Conservation (phyloP, 306 rosid genomes). For the Hippophae gyantsensis region DNA sequence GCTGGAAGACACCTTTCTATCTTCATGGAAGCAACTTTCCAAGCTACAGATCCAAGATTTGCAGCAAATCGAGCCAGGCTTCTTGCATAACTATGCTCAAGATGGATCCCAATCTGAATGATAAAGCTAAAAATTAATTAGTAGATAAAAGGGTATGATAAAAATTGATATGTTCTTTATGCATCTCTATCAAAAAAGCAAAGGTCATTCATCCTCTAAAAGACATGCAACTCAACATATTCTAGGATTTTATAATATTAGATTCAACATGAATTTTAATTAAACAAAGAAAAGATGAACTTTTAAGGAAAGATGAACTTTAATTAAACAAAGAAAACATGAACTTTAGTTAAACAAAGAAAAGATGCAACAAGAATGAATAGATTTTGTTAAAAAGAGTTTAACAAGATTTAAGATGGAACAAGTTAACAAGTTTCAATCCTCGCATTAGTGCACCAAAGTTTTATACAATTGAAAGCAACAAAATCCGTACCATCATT, state of each 20-base stretch:
- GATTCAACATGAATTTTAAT: not conserved
- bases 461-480: slow-evolving; percentile 5
- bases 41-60: slow-evolving; percentile 40
- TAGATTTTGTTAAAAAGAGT: too few species aligned
- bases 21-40: slow-evolving; percentile 48
- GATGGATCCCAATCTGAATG: slow-evolving; percentile 53
- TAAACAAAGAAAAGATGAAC: too few species aligned
- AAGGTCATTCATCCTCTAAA: not conserved
- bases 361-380: not conserved
- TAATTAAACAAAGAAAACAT: too few species aligned
- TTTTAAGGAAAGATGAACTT: too few species aligned
- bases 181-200: not conserved
- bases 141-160: not conserved
- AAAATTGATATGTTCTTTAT: not conserved
- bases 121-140: slow-evolving; percentile 20
- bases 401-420: too few species aligned
- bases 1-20: slow-evolving; percentile 37
- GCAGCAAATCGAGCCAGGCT: slow-evolving; percentile 62
- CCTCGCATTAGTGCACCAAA: not conserved
- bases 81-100: slow-evolving; percentile 51
- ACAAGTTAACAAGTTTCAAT: too few species aligned
- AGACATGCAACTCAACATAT: not conserved
- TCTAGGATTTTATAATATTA: not conserved
- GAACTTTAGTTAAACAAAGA: too few species aligned
- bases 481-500: slow-evolving; percentile 39